Conservation (phyloP, 164 flowering plant species). For the Santalum album region DNA sequence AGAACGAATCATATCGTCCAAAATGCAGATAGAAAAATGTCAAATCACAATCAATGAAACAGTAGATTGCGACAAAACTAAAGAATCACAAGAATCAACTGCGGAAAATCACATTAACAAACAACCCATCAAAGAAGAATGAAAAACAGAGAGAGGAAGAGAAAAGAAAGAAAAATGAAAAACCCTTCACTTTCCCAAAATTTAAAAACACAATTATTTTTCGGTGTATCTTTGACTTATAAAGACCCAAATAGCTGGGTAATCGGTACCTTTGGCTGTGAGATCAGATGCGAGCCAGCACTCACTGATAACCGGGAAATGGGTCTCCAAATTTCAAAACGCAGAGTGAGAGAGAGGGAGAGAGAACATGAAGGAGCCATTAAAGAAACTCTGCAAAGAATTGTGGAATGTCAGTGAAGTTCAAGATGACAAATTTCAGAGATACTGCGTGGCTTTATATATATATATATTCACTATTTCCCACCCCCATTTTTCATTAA, state of each 20-base stretch:
- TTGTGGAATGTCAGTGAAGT: slow-evolving; percentile 19
- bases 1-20: slow-evolving; percentile 10
- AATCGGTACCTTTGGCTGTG: slow-evolving; percentile 21
- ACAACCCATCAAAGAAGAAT: not conserved
- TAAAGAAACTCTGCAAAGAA: slow-evolving; percentile 11
- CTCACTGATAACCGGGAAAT: slow-evolving; percentile 8
- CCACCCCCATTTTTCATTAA: too few species aligned
- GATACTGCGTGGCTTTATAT: not conserved
- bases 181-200: too few species aligned
- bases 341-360: too few species aligned
- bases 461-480: too few species aligned
- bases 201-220: not conserved
- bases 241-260: slow-evolving; percentile 13
- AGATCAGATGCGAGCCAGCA: slow-evolving; percentile 2
- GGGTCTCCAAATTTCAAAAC: slow-evolving; percentile 11
- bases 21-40: slow-evolving; percentile 5
- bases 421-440: not conserved
- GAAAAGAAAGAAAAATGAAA: not conserved
- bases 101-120: slow-evolving; percentile 9
- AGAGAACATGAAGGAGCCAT: not conserved
- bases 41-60: slow-evolving; percentile 16
- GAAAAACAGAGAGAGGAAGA: not conserved
- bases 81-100: slow-evolving; percentile 11
- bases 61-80: not conserved
- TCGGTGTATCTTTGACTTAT: not conserved